A percentile compares a stretch with the other conserved stretches of the same genome.
phyloP scores from a whole-genome alignment of 2,329 filamentous ascomycete species.

The Emericellopsis cladophorae region DNA sequence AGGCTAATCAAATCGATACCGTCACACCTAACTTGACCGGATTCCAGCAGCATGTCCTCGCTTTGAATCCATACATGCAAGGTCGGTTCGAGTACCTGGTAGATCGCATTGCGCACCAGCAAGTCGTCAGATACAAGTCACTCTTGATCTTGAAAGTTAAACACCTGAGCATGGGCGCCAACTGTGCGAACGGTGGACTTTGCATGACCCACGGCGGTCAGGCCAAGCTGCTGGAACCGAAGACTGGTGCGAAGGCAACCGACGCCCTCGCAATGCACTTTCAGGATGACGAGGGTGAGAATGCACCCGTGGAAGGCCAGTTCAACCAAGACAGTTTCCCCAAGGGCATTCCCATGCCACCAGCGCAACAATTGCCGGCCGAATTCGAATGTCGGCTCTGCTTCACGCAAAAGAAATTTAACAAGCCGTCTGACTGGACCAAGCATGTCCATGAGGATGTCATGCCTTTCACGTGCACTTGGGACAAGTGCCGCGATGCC shows the following conservation, averaged over 20 bases:
- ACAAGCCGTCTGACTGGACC: conserved; percentile 91
- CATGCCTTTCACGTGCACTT: conserved; percentile 87
- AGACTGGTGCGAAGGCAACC: conserved; percentile 42
- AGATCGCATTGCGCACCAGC: conserved; percentile 72
- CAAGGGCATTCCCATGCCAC: conserved; percentile 67
- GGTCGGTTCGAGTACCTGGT: conserved; percentile 50
- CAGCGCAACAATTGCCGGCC: conserved; percentile 63
- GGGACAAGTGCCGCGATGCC: conserved; percentile 66
- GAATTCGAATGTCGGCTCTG: conserved; percentile 86
- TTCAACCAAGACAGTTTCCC: conserved; percentile 68
- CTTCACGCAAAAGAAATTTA: conserved; percentile 72
- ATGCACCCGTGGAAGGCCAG: conserved; percentile 54
- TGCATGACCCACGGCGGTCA: conserved; percentile 59
- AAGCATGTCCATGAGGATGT: conserved; percentile 94
- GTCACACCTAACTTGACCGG: conserved; percentile 64
- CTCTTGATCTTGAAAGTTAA: conserved; percentile 58
- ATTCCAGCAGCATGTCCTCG: conserved; percentile 61
- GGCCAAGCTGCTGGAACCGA: conserved; percentile 47
- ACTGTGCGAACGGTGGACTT: conserved; percentile 47
- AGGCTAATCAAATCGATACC: conserved; percentile 50
- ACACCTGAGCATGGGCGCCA: conserved; percentile 49
- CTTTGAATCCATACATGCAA: conserved; percentile 58
- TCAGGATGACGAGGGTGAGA: conserved; percentile 45
- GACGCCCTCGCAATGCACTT: conserved; percentile 44
- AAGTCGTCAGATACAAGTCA: conserved; percentile 66